phyloP scores from a whole-genome alignment of 805 yeast genomes.

The Cyberlindnera xylosilytica region DNA sequence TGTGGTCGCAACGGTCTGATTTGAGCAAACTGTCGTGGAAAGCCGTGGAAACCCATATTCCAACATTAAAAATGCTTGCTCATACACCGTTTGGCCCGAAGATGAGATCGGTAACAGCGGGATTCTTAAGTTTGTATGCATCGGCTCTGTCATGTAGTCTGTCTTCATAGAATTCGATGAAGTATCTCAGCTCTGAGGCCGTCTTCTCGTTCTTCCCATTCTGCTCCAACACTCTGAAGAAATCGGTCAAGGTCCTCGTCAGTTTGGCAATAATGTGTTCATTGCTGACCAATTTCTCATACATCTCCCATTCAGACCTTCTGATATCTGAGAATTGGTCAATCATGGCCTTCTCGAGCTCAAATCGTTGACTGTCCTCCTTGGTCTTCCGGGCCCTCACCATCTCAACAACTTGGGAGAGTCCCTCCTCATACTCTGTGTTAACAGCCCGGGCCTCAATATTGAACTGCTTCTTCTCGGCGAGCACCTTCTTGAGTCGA shows the following conservation, averaged over 20 bases:
- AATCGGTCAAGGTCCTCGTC: slow-evolving; percentile 9
- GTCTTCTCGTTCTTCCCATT: slow-evolving; percentile 5
- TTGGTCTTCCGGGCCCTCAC: slow-evolving; percentile 8
- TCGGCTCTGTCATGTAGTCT: not conserved
- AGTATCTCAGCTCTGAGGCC: slow-evolving; percentile 1
- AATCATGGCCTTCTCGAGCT: slow-evolving; percentile 3
- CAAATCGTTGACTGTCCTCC: slow-evolving; percentile 4
- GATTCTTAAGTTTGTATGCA: not conserved
- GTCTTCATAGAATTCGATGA: slow-evolving; percentile 4
- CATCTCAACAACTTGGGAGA: slow-evolving; percentile 9
- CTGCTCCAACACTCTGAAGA: slow-evolving; percentile 8
- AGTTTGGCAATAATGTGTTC: slow-evolving; percentile 14
- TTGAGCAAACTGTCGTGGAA: too few species aligned
- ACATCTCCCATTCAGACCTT: slow-evolving; percentile 14
- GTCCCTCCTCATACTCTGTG: slow-evolving; percentile 15
- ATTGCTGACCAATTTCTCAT: slow-evolving; percentile 9
- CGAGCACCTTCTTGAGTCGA: slow-evolving; percentile 15
- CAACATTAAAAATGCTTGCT: too few species aligned
- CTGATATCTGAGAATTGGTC: slow-evolving; percentile 7
- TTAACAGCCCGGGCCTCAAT: slow-evolving; percentile 9
- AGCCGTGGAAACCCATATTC: too few species aligned
- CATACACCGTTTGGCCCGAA: not conserved
- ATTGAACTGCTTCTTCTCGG: slow-evolving; percentile 8
- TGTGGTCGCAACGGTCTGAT: too few species aligned
- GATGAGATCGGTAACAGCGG: not conserved